Conservation (phyloP, 2,329 filamentous ascomycete genomes). For the Cladosporium sp. region DNA sequence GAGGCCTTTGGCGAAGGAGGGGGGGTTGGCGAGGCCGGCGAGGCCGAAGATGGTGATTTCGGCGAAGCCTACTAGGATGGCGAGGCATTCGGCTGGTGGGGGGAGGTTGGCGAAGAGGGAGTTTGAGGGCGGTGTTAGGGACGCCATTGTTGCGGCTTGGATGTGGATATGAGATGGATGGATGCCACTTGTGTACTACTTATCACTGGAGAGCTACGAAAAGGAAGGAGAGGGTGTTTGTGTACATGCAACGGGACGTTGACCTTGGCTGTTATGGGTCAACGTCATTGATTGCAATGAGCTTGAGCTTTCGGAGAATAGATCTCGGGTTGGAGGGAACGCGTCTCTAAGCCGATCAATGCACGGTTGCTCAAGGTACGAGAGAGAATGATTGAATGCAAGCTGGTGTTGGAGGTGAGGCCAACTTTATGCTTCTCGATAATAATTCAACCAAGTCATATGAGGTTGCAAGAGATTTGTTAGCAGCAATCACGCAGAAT, state of each 20-base stretch:
- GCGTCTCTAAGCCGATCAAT: not conserved
- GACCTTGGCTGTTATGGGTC: conserved; percentile 1
- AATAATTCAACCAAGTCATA: too few relatives aligned
- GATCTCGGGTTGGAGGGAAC: not conserved
- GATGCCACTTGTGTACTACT: not conserved
- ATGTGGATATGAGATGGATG: not conserved
- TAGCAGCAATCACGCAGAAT: not conserved
- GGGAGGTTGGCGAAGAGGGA: conserved; percentile 35
- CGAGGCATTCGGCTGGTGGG: conserved; percentile 39
- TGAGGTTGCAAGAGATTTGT: too few relatives aligned
- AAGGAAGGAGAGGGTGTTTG: not conserved
- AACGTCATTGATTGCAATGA: conserved; percentile 2
- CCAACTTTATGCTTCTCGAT: too few relatives aligned
- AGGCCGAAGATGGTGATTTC: conserved; percentile 39
- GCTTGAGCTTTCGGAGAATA: conserved; percentile 3
- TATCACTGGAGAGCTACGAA: not conserved
- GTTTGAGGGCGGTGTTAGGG: conserved; percentile 1
- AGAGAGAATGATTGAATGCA: not conserved
- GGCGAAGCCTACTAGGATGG: conserved; percentile 38
- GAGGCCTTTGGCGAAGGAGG: conserved; percentile 38
- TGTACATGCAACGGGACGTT: not conserved
- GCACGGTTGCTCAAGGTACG: not conserved
- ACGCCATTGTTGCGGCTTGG: conserved; percentile 6
- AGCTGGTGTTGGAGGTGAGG: not conserved
- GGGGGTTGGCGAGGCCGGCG: conserved; percentile 38